These are phyloP conservation scores for Verticillium nonalfalfae DNA, from an alignment of 2,329 filamentous ascomycete species.

Conservation along the genomic window DNA sequence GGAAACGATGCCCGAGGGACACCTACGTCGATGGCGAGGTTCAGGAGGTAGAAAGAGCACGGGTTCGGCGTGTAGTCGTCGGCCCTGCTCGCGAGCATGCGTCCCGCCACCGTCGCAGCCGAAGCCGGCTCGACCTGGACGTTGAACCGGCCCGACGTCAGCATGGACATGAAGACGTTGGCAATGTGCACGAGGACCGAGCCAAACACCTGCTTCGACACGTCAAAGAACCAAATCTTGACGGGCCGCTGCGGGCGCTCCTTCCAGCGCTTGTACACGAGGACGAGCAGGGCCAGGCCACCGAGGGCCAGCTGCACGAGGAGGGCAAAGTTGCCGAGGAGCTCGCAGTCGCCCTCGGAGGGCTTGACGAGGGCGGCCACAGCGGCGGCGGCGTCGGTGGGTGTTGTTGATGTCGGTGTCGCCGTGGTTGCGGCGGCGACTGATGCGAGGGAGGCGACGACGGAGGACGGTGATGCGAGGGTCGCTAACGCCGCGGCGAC, in stretches of 20 bases:
- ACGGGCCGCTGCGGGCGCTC: slow-evolving; percentile 87
- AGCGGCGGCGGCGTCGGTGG: slow-evolving; percentile 4
- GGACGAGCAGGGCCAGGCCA: slow-evolving; percentile 70
- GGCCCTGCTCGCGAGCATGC: slow-evolving; percentile 28
- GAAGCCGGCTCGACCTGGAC: slow-evolving; percentile 49
- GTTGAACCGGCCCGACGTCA: slow-evolving; percentile 79
- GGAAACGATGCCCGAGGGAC: neutral
- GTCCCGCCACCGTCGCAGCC: slow-evolving; percentile 24
- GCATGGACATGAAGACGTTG: slow-evolving; percentile 94
- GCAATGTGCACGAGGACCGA: slow-evolving; percentile 85
- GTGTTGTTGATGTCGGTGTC: too few relatives aligned
- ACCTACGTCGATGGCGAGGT: slow-evolving; percentile 91
- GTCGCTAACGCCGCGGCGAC: slow-evolving; percentile 8
- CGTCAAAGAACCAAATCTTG: slow-evolving; percentile 98
- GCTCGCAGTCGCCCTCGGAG: slow-evolving; percentile 53
- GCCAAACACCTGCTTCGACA: slow-evolving; percentile 93
- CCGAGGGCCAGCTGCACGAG: slow-evolving; percentile 86
- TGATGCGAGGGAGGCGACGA: slow-evolving; percentile 12
- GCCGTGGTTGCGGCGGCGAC: slow-evolving; percentile 20
- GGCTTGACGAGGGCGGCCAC: slow-evolving; percentile 6
- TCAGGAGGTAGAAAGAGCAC: slow-evolving; percentile 93
- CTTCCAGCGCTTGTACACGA: slow-evolving; percentile 90
- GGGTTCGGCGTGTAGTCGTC: slow-evolving; percentile 72
- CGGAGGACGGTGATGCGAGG: neutral
- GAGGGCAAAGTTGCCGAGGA: slow-evolving; percentile 87